Evolutionary conservation across 345 rosid species (phyloP), one percentile per base, ranked within the genome.

Genomic region (Linum trigynum): DNA sequence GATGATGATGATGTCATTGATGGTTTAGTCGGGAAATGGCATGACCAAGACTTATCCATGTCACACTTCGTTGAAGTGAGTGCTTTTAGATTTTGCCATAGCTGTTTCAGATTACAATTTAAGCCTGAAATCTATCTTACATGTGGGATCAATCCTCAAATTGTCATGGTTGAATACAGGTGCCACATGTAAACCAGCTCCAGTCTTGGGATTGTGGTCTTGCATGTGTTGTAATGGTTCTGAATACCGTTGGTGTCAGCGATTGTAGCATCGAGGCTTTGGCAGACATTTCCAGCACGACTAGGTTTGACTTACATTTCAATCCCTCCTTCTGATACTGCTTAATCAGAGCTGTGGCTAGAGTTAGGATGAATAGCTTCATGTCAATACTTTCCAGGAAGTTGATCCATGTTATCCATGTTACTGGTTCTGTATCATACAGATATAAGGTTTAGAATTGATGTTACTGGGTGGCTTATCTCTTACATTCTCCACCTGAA

Each of bases 151-250:
- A 23, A 23, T 23, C 32, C 32, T 23, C 32, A 23, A 23, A 23
- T 23, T 23, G 32, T 23, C 32, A 10, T 48, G 53, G 15, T 5
- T 59, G 14, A 35, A 32, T 32, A 1, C 78, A 94, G 97, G 94
- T 92, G 42, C 90, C 96, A 16, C 96, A 86, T 64, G 69, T 88
- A 65, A 88, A 83, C 65, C 97, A 90, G 83, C 69, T 85, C 71
- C 80, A 72, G 69, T 83, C 91, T 35, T 91, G 99, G 97, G 99
- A 91, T 68, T 91, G 99, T 58, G 99, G 99, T 39, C 86, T 90
- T 57, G 99, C 97, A 75, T 94, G 97, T 75, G 84, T 91, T 67
- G 76, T 80, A 57, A 94, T 94, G 99, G 87, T 77, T 72, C 80
- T 94, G 81, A 84, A 83, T 75, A 79, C 88, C 1, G 70, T 81